A percentile compares a stretch with the other conserved stretches of the same genome.
phyloP scores from a whole-genome alignment of 305 asterid species.

The Nicotiana rustica region DNA sequence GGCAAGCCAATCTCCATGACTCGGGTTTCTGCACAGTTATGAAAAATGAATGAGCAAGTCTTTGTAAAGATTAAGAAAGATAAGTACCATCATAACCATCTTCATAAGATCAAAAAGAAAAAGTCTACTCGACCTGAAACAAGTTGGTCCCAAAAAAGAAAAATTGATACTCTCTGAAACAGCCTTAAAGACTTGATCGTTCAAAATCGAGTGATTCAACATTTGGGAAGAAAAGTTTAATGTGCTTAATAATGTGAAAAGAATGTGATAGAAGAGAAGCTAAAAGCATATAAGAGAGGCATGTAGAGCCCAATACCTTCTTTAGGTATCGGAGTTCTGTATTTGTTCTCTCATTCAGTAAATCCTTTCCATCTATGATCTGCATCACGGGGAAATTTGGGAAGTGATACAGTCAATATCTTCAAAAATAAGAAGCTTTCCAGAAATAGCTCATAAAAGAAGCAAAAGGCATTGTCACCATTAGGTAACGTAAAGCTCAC shows the following conservation, averaged over 20 bases:
- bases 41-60: conserved; percentile 18
- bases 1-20: conserved; percentile 96
- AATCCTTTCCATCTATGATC: conserved; percentile 88
- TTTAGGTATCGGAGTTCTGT: conserved; percentile 83
- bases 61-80: neutral
- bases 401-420: neutral
- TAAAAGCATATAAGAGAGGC: neutral
- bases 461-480: neutral
- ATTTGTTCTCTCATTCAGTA: conserved; percentile 80
- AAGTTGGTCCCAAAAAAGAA: neutral
- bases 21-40: conserved; percentile 73
- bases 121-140: neutral
- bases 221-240: neutral
- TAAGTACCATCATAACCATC: neutral
- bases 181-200: neutral
- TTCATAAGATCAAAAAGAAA: neutral
- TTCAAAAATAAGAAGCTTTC: neutral
- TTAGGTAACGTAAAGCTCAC: neutral
- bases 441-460: neutral
- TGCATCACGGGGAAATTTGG: conserved; percentile 41
- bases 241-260: neutral
- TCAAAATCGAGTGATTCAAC: neutral
- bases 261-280: neutral
- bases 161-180: neutral
- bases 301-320: conserved; percentile 55